Percentiles rank a stretch among this genome's conserved stretches.
phyloP scores from a whole-genome alignment of 2,329 filamentous ascomycete genomes.

The Sporothrix brasiliensis region DNA sequence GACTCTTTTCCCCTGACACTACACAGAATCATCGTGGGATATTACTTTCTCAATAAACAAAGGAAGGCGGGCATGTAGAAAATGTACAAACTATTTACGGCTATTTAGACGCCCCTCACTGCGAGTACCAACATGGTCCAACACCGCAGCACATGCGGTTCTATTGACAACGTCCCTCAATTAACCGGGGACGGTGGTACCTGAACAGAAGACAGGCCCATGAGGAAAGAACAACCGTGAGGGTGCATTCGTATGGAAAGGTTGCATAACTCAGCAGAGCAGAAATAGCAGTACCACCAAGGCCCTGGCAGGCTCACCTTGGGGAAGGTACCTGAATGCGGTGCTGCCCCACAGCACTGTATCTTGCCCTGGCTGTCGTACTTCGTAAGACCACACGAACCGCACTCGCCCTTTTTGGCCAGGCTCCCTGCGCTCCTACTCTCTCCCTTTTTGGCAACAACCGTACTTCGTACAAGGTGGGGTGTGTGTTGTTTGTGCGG shows the following conservation, averaged over 20 bases:
- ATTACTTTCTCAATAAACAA: conserved; percentile 13
- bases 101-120: neutral
- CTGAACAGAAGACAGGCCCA: conserved; percentile 3
- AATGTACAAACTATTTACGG: neutral
- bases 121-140: neutral
- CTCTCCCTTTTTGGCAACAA: conserved; percentile 8
- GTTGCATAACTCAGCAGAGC: neutral
- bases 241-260: conserved; percentile 19
- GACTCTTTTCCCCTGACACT: conserved; percentile 27
- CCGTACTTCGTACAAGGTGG: neutral
- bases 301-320: conserved; percentile 13
- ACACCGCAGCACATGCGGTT: conserved; percentile 6
- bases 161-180: conserved; percentile 20
- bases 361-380: conserved; percentile 13
- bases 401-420: neutral
- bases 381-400: conserved; percentile 13
- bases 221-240: neutral
- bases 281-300: conserved; percentile 24
- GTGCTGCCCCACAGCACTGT: neutral
- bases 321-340: conserved; percentile 15
- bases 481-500: neutral
- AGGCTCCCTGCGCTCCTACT: conserved; percentile 7
- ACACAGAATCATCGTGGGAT: conserved; percentile 6
- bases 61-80: too few species aligned
- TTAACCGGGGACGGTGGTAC: conserved; percentile 19